Conservation (phyloP, 495 filamentous ascomycete genomes). For the Oleoguttula mirabilis region DNA sequence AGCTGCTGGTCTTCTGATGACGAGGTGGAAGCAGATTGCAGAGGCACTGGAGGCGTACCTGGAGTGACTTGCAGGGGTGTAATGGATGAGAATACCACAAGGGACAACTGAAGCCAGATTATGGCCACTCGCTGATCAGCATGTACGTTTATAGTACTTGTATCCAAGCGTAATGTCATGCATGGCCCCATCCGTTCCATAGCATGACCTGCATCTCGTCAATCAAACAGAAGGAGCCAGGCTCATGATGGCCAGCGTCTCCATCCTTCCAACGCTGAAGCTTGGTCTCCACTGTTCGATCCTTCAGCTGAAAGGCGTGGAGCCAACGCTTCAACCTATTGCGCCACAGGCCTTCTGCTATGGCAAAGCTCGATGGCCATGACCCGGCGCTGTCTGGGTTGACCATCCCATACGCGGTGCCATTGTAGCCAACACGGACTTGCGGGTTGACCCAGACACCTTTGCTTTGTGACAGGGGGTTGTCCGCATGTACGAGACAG, state of each 20-base stretch:
- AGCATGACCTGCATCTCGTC: constrained; percentile 19
- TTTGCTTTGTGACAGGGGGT: constrained; percentile 9
- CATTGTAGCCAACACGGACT: constrained; percentile 19
- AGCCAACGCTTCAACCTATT: constrained; percentile 12
- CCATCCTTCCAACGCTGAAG: background rate
- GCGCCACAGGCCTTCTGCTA: constrained; percentile 11
- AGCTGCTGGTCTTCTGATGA: background rate
- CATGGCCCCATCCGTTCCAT: constrained; percentile 15
- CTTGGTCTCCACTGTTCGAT: background rate
- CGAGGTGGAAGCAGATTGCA: constrained; percentile 4
- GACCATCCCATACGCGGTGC: constrained; percentile 7
- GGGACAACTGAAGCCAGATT: too few relatives aligned
- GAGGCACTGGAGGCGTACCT: constrained; percentile 1
- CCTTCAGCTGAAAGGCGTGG: background rate
- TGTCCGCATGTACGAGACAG: constrained; percentile 25
- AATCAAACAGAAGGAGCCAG: constrained; percentile 12
- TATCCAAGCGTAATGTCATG: constrained; percentile 4
- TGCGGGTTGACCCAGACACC: constrained; percentile 23
- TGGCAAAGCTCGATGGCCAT: background rate
- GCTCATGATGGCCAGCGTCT: background rate
- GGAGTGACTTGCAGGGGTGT: too few relatives aligned
- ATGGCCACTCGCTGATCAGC: too few relatives aligned
- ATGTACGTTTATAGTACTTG: too few relatives aligned
- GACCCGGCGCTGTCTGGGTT: background rate
- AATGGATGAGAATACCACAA: too few relatives aligned